phyloP scores from a whole-genome alignment of 345 rosid species.

The Sonneratia caseolaris region DNA sequence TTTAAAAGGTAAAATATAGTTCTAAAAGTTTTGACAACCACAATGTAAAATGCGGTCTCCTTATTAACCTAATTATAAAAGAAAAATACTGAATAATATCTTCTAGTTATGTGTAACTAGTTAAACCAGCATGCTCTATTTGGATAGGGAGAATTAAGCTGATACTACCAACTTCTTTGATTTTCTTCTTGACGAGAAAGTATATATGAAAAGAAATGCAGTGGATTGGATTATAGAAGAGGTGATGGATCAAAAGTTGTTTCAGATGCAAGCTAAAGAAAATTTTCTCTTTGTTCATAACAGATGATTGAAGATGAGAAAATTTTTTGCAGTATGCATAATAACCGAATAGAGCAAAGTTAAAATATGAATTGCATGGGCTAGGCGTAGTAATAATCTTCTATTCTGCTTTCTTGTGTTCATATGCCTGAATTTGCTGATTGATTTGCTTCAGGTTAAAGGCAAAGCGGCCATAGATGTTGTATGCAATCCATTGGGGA shows the following conservation, averaged over 20 bases:
- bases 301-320: no score
- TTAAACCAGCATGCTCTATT: not conserved
- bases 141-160: no score
- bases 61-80: no score
- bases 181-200: not conserved
- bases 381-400: no score
- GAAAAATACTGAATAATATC: not conserved
- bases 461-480: slow-evolving; percentile 97
- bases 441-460: slow-evolving; percentile 46
- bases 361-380: no score
- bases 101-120: not conserved
- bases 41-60: no score
- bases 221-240: not conserved
- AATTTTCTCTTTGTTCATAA: not conserved
- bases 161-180: not conserved
- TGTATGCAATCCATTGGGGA: slow-evolving; percentile 88
- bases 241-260: no score
- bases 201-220: not conserved
- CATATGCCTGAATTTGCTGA: not conserved
- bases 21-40: no score
- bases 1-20: no score
- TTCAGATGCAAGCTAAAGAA: not conserved
- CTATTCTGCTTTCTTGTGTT: not conserved
- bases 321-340: no score
- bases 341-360: no score